Percentiles rank a stretch among this genome's conserved stretches.
Conservation (phyloP, 352 stramenopile species). For the Pythium myriotylum region DNA sequence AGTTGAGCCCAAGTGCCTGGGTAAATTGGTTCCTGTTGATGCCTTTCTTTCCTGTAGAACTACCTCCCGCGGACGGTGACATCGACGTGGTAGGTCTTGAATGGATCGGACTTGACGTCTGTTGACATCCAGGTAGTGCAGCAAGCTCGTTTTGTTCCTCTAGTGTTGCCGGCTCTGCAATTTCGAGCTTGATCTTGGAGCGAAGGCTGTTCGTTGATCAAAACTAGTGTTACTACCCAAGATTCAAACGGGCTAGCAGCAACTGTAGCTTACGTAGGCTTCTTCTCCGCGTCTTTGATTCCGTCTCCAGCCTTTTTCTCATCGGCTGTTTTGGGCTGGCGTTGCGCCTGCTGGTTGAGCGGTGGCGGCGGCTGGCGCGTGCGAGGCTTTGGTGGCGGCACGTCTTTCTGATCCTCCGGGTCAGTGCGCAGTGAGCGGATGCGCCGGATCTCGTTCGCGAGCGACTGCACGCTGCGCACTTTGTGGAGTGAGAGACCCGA, state of each 20-base stretch:
- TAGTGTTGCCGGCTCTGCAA: conserved; percentile 47
- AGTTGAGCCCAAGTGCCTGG: conserved; percentile 62
- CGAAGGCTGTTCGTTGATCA: conserved; percentile 29
- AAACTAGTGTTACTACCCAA: too few relatives aligned
- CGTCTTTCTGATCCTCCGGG: conserved; percentile 27
- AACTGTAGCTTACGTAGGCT: conserved; percentile 43
- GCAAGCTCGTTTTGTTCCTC: conserved; percentile 30
- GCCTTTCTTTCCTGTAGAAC: conserved; percentile 60
- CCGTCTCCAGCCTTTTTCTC: conserved; percentile 46
- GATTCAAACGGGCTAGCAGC: too few relatives aligned
- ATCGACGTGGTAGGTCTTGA: conserved; percentile 28
- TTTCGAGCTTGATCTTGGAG: conserved; percentile 80
- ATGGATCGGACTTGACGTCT: conserved; percentile 50
- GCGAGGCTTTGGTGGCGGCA: conserved; percentile 12
- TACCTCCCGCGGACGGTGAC: conserved; percentile 39
- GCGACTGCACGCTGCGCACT: conserved; percentile 75
- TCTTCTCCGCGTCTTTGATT: conserved; percentile 51
- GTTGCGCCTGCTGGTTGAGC: conserved; percentile 18
- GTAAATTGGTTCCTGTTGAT: conserved; percentile 74
- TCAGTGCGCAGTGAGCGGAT: conserved; percentile 67
- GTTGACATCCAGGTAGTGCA: conserved; percentile 35
- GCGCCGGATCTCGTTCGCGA: conserved; percentile 79
- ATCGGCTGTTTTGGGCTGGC: conserved; percentile 1
- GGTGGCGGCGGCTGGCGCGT: conserved; percentile 16
- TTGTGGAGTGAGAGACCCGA: conserved; percentile 51